phyloP scores from a whole-genome alignment of 75 land plant genomes.

The Cunninghamia lanceolata region DNA sequence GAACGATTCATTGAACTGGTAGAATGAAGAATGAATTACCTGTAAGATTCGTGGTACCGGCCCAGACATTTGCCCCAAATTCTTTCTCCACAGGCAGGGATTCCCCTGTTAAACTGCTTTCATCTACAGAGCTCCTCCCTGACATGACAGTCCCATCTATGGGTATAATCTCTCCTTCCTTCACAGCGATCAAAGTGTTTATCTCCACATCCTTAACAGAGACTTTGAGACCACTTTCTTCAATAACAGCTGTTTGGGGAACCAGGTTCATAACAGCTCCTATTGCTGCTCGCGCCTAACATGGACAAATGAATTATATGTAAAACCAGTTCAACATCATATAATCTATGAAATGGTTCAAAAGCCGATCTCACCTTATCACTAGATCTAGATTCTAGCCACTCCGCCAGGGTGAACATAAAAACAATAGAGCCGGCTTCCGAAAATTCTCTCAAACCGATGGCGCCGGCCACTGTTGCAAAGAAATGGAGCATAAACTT shows the following conservation, averaged over 20 bases:
- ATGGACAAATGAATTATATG: not conserved
- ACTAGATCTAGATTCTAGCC: conserved; percentile 86
- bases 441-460: conserved; percentile 64
- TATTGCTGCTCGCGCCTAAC: conserved; percentile 82
- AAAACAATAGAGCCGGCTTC: conserved; percentile 90
- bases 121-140: conserved; percentile 81
- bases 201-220: conserved; percentile 69
- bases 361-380: conserved; percentile 54
- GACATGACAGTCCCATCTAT: conserved; percentile 86
- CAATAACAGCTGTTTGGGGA: conserved; percentile 76
- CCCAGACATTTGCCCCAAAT: conserved; percentile 75
- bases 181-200: conserved; percentile 64
- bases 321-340: not conserved
- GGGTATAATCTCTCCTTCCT: conserved; percentile 89
- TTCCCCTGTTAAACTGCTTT: conserved; percentile 87
- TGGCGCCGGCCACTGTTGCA: conserved; percentile 66
- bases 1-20: not conserved
- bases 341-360: too few relatives aligned
- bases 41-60: conserved; percentile 86
- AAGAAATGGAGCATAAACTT: not conserved
- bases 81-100: conserved; percentile 79
- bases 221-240: conserved; percentile 60
- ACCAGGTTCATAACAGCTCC: conserved; percentile 68
- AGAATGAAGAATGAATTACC: conserved; percentile 32
- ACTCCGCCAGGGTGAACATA: conserved; percentile 83